Evolutionary conservation across 306 rosid genomes (phyloP).

Genomic region (Lotus japonicus): DNA sequence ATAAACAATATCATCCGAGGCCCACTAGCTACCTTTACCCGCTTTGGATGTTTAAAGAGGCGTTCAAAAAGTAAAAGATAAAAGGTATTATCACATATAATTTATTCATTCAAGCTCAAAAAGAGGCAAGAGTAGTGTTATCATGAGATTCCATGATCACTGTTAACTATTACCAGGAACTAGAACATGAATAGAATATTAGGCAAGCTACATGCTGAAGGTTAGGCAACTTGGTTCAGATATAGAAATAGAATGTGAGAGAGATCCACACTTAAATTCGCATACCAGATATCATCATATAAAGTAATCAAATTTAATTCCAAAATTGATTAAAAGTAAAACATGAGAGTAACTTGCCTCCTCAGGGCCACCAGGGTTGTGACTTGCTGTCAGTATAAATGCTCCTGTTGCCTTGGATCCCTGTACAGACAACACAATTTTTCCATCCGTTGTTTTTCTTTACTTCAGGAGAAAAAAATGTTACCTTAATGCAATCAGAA

Average conservation of each 20-base stretch:
- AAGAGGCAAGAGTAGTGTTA: neutral
- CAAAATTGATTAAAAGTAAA: constrained; percentile 10
- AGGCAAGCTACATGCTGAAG: constrained; percentile 1
- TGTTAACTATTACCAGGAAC: neutral
- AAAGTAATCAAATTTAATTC: constrained; percentile 10
- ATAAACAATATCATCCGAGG: constrained; percentile 4
- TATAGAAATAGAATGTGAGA: neutral
- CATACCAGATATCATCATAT: neutral
- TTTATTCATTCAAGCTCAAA: neutral
- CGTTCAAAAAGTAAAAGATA: neutral
- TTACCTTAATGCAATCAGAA: neutral
- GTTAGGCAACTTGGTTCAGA: neutral
- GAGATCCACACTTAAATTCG: neutral
- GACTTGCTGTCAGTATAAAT: constrained; percentile 97
- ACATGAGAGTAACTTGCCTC: constrained; percentile 48
- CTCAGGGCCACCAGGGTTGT: constrained; percentile 97
- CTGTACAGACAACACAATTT: constrained; percentile 37
- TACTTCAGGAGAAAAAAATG: neutral
- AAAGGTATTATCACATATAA: neutral
- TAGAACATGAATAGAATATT: neutral
- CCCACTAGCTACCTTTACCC: neutral
- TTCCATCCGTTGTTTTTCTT: neutral
- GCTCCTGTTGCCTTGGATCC: constrained; percentile 93
- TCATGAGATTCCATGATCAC: neutral
- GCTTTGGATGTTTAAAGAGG: neutral